Base-by-base conservation (phyloP, 441 rosid species). In the Lagerstroemia fauriei region DNA sequence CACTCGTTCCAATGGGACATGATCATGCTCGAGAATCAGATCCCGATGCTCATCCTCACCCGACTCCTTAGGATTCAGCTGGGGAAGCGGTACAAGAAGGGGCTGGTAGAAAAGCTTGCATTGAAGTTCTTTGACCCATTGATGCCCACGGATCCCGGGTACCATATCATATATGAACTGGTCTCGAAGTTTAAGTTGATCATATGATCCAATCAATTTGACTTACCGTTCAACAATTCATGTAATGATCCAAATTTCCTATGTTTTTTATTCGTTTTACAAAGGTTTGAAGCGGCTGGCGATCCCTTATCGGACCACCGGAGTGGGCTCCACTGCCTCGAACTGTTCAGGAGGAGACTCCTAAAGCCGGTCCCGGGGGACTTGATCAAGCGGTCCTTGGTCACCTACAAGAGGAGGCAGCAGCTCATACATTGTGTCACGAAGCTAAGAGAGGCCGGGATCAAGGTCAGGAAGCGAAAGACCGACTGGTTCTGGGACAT, bases 11-110 rank as follows among this genome's bases (percentile, higher is more conserved):
- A 93, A 80, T 85, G 95, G 71, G 99, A 96, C 75, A 96, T 94
- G 98, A 89, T 93, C 80, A 94, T 96, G 97, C 82, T 96, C 11
- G 98, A 94, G 86, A 96, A 96, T 57, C 98, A 93, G 87, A 86
- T 93, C 84, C 98, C 99, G 2, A 83, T 94, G 17, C 94, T 92
- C 38, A 76, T 92, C 29, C 93, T 93, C 32, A 92, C 94, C 83
- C 87, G 86, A 73, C 88, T 95, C 20, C 72, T 96, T 50, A 94
- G 92, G 53, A 83, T 93, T 74, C 95, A 95, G 85, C 83, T 90
- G 0, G 92, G 91, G 46, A 53, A 88, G 72, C 89, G 90, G 4
- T 86, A 86, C 75, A 91, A 86, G 87, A 91, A 87, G 83, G 98
- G 97, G 48, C 70, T 88, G 29, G 95, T 93, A 17, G 91, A 95